These are phyloP conservation scores for Malus orientalis DNA, from an alignment of 306 rosid genomes.

Conservation along the genomic window DNA sequence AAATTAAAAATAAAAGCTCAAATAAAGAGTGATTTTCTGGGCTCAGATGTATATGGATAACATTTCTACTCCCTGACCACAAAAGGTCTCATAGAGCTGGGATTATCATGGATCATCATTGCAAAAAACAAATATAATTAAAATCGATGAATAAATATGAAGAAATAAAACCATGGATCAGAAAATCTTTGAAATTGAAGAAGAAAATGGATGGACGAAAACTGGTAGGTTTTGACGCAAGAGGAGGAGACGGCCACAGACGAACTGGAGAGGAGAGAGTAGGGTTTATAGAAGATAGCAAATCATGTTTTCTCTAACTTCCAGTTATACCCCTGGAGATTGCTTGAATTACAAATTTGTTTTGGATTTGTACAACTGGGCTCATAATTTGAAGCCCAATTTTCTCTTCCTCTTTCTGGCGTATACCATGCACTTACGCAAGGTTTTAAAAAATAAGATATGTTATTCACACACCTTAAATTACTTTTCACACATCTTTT, in stretches of 20 bases:
- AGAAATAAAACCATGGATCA: neutral
- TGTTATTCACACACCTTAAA: too few relatives aligned
- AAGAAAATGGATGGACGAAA: neutral
- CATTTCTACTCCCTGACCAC: slow-evolving; percentile 28
- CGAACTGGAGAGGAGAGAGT: neutral
- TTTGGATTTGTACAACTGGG: neutral
- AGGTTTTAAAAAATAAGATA: too few relatives aligned
- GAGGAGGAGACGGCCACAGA: neutral
- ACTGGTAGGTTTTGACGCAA: neutral
- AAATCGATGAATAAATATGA: neutral
- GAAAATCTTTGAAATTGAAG: neutral
- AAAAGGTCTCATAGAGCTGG: slow-evolving; percentile 42
- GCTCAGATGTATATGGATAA: slow-evolving; percentile 24
- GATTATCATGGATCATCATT: slow-evolving; percentile 27
- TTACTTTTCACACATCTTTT: too few relatives aligned
- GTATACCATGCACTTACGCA: too few relatives aligned
- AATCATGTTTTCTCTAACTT: neutral
- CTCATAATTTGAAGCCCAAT: neutral
- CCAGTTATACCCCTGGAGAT: neutral
- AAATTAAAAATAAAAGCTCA: neutral
- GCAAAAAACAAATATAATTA: neutral
- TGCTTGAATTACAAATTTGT: neutral
- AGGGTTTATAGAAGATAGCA: neutral
- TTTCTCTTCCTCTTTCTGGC: neutral
- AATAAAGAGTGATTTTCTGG: neutral